Conservation (phyloP, 2,329 filamentous ascomycete genomes). For the Camillea tinctor region DNA sequence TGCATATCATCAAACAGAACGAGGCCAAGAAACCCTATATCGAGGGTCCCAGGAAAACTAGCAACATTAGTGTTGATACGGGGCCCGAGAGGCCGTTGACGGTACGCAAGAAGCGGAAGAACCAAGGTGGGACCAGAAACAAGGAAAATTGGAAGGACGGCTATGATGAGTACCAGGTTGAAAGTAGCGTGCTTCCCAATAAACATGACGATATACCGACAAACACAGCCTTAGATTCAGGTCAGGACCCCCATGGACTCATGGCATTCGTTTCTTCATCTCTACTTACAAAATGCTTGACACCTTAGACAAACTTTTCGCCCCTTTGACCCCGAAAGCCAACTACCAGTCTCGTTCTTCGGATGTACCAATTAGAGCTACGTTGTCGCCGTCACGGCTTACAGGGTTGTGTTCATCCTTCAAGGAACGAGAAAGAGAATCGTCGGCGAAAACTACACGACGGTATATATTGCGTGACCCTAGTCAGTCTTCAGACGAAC, state of each 20-base stretch:
- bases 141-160: conserved; percentile 1
- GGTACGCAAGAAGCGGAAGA: conserved; percentile 26
- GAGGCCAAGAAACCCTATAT: conserved; percentile 24
- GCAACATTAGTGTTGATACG: conserved; percentile 21
- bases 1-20: conserved; percentile 28
- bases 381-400: conserved; percentile 19
- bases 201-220: neutral
- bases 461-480: conserved; percentile 11
- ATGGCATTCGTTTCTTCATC: neutral
- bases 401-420: conserved; percentile 26
- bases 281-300: conserved; percentile 3
- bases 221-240: conserved; percentile 4
- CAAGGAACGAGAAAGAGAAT: conserved; percentile 17
- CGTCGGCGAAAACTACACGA: conserved; percentile 23
- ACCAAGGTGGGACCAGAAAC: conserved; percentile 2
- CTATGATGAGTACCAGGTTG: neutral
- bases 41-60: conserved; percentile 19
- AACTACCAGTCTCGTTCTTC: conserved; percentile 7
- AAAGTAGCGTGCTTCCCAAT: neutral
- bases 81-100: conserved; percentile 26
- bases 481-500: conserved; percentile 19
- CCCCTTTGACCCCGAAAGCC: conserved; percentile 3
- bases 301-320: conserved; percentile 6
- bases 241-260: conserved; percentile 3
- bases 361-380: conserved; percentile 16